These are phyloP conservation scores for Dactylellina drechsleri DNA, from an alignment of 2,329 filamentous ascomycete genomes.

Conservation along the genomic window DNA sequence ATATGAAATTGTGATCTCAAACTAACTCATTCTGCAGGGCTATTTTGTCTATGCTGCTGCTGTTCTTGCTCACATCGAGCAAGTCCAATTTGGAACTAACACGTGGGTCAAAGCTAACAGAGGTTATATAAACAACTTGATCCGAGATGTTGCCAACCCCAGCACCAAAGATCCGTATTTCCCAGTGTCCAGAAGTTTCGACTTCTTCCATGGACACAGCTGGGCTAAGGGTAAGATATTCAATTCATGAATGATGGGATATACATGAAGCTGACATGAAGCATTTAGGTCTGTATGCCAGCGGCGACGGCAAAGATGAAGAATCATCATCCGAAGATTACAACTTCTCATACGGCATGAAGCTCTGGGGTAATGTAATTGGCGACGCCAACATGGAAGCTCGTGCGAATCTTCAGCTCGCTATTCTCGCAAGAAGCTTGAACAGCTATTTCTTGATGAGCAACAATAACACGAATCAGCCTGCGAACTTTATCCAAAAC, in stretches of 20 bases:
- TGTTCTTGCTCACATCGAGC: constrained; percentile 72
- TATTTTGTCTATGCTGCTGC: constrained; percentile 91
- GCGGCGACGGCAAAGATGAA: constrained; percentile 79
- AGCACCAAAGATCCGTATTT: constrained; percentile 76
- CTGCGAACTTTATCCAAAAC: constrained; percentile 80
- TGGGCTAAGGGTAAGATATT: constrained; percentile 74
- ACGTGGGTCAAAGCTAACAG: constrained; percentile 75
- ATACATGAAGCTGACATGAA: neutral
- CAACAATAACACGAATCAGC: constrained; percentile 75
- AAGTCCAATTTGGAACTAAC: constrained; percentile 38
- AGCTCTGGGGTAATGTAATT: constrained; percentile 88
- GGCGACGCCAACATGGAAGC: constrained; percentile 83
- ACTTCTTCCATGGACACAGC: constrained; percentile 89
- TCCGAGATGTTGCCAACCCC: constrained; percentile 85
- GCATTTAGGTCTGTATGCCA: constrained; percentile 68
- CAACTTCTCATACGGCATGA: constrained; percentile 85
- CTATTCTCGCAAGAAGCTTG: constrained; percentile 77
- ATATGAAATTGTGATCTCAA: constrained; percentile 71
- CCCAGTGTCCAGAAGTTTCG: constrained; percentile 83
- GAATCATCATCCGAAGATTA: constrained; percentile 92
- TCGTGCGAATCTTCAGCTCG: constrained; percentile 84
- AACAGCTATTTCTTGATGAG: constrained; percentile 85
- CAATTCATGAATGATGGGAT: neutral
- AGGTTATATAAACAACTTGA: constrained; percentile 82
- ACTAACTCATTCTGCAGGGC: constrained; percentile 63